phyloP scores from a whole-genome alignment of 805 yeast genomes.

The Zygosaccharomyces siamensis region DNA sequence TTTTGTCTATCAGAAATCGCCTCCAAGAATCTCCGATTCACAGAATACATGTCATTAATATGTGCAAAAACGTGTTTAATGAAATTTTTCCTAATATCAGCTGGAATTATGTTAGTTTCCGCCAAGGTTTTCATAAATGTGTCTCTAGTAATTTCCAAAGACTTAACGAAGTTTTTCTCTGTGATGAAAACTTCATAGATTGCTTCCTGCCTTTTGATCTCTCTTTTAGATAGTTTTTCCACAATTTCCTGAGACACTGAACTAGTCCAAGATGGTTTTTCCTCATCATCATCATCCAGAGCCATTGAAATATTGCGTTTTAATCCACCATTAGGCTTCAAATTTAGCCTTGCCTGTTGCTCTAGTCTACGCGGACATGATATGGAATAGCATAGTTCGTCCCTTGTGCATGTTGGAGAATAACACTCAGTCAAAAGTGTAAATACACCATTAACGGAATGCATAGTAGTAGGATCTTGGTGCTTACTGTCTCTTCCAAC shows the following conservation, averaged over 20 bases:
- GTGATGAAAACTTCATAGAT: conserved; percentile 91
- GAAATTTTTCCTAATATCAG: conserved; percentile 82
- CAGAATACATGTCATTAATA: conserved; percentile 77
- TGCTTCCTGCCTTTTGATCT: conserved; percentile 89
- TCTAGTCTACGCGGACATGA: conserved; percentile 95
- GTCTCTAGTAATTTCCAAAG: conserved; percentile 86
- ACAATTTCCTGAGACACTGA: conserved; percentile 78
- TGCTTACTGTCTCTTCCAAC: conserved; percentile 9
- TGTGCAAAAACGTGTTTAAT: conserved; percentile 89
- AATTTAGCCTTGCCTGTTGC: conserved; percentile 87
- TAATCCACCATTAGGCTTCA: conserved; percentile 83
- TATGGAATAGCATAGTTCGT: conserved; percentile 83
- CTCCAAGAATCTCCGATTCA: conserved; percentile 81
- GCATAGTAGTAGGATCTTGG: conserved; percentile 24
- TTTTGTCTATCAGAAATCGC: conserved; percentile 84
- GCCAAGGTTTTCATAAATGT: conserved; percentile 90
- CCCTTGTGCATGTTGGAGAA: conserved; percentile 93
- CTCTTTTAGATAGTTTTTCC: conserved; percentile 74
- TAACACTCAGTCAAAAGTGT: conserved; percentile 91
- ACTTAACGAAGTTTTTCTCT: conserved; percentile 92
- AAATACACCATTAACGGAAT: conserved; percentile 79
- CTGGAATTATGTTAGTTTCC: conserved; percentile 82
- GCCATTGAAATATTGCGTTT: conserved; percentile 50
- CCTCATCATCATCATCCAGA: conserved; percentile 61
- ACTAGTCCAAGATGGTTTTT: conserved; percentile 87